Base-by-base conservation (phyloP, 345 rosid species). In the Melaleuca alternifolia region DNA sequence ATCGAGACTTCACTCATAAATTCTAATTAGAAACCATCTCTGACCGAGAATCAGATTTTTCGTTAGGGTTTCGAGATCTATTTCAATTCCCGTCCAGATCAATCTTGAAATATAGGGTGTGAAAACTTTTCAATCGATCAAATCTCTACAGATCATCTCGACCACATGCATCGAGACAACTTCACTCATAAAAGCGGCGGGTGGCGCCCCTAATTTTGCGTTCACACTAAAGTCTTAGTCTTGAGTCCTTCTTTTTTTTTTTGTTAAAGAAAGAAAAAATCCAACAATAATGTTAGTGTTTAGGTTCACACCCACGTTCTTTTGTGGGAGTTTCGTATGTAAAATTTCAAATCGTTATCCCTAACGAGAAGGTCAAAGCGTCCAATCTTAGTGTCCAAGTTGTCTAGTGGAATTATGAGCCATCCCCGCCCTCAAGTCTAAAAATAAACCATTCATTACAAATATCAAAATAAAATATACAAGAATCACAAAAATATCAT, bases 371-470 rank as follows among this genome's bases (percentile, higher is more conserved):
- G 81, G 81, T 71, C 81, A 71, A 37, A 59, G 18, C 18, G 79
- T 9, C 23, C 24, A 11, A 1, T 3, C 81, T 71, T 71, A 10
- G 18, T 11, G 48, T 8, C 37, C 81, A 71, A 71, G 26, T 44
- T 71, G 81, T 6, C 81, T 11, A 11, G 81, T 37, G 81, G 26
- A 41, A 71, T 71, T 71, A 71, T 71, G 24, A 10, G 33, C 48
- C 81, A 37, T 10, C 23, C 44, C 77, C 76, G 0, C 21, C 14
- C 1, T 1, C 6, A 65, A 65, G 0, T 65, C 44, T 33, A 16
- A 15, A 30, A 30, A 16, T 7, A 5, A 0, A 9, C 44, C 5
- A 0, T 1, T 30, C 0, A 16, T 62, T 15, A 2, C 6, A 33
- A 1, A 16, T 65, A 6, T 10, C 11, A 2, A 16, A 16, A 33